A percentile compares a stretch with the other conserved stretches of the same genome.
phyloP scores from a whole-genome alignment of 2,329 filamentous ascomycete species.

The Parasarocladium wereldwijsianum region DNA sequence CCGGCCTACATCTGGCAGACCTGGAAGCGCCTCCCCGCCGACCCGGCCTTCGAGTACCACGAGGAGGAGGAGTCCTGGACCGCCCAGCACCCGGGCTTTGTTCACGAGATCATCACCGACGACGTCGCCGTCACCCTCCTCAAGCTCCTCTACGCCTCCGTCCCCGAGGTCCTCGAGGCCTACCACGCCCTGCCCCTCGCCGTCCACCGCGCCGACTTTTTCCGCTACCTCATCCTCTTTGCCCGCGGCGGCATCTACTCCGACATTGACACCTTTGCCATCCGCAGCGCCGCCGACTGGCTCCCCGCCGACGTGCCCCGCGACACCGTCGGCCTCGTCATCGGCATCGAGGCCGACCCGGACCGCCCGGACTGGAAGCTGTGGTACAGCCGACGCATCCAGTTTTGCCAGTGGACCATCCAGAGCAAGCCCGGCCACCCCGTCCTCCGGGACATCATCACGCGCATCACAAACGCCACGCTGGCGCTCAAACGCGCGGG shows the following conservation, averaged over 20 bases:
- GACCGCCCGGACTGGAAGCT: conserved; percentile 84
- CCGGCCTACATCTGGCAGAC: conserved; percentile 99
- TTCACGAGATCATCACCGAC: conserved; percentile 96
- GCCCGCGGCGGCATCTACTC: conserved; percentile 58
- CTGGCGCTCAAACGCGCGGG: conserved; percentile 57
- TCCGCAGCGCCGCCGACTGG: conserved; percentile 78
- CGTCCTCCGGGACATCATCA: conserved; percentile 73
- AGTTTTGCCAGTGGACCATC: conserved; percentile 99
- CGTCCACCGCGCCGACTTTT: conserved; percentile 68
- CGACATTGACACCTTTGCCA: conserved; percentile 80
- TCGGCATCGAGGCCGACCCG: conserved; percentile 93
- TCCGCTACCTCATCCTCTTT: conserved; percentile 55
- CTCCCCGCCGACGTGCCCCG: conserved; percentile 65
- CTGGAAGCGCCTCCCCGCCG: conserved; percentile 77
- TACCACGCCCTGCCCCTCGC: conserved; percentile 59
- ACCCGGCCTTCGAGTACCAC: conserved; percentile 65
- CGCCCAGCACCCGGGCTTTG: conserved; percentile 71
- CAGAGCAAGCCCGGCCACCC: conserved; percentile 92
- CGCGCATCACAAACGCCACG: conserved; percentile 72
- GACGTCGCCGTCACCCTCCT: conserved; percentile 68
- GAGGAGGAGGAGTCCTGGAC: conserved; percentile 84
- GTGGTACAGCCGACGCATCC: conserved; percentile 92
- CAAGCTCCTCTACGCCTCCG: conserved; percentile 69
- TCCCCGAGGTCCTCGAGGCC: conserved; percentile 66
- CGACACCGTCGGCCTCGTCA: conserved; percentile 66